These are phyloP conservation scores for Cyberlindnera galapagoensis DNA, from an alignment of 805 yeast species.

Conservation along the genomic window DNA sequence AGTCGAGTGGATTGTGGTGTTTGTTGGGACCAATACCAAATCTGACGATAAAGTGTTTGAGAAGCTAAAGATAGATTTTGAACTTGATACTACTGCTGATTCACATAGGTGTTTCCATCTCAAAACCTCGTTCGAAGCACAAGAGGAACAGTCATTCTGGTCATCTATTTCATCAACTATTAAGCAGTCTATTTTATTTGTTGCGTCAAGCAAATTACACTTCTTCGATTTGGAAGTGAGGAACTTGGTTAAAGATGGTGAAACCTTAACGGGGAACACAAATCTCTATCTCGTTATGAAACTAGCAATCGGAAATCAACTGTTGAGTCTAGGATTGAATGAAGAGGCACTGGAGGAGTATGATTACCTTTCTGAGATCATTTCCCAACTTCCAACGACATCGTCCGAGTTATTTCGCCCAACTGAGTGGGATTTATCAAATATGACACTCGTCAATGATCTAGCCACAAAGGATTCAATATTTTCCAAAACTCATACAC, in stretches of 20 bases:
- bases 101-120: conserved; percentile 30
- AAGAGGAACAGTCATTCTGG: conserved; percentile 46
- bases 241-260: background rate
- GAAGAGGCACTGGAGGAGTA: conserved; percentile 57
- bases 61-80: conserved; percentile 49
- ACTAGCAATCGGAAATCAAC: conserved; percentile 45
- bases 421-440: conserved; percentile 4
- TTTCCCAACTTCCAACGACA: conserved; percentile 9
- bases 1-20: conserved; percentile 59
- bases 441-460: no score
- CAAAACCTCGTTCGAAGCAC: conserved; percentile 19
- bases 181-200: conserved; percentile 42
- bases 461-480: conserved; percentile 4
- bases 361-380: conserved; percentile 34
- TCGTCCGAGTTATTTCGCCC: conserved; percentile 3
- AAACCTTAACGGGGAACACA: conserved; percentile 1
- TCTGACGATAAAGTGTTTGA: conserved; percentile 45
- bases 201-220: conserved; percentile 44
- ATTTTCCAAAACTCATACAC: background rate
- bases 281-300: conserved; percentile 22
- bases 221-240: conserved; percentile 3
- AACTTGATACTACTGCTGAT: conserved; percentile 10
- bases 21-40: conserved; percentile 34
- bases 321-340: conserved; percentile 47
- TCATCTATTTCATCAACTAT: conserved; percentile 35